These are phyloP conservation scores for Vigna hirtella DNA, from an alignment of 306 rosid species.

Conservation along the genomic window DNA sequence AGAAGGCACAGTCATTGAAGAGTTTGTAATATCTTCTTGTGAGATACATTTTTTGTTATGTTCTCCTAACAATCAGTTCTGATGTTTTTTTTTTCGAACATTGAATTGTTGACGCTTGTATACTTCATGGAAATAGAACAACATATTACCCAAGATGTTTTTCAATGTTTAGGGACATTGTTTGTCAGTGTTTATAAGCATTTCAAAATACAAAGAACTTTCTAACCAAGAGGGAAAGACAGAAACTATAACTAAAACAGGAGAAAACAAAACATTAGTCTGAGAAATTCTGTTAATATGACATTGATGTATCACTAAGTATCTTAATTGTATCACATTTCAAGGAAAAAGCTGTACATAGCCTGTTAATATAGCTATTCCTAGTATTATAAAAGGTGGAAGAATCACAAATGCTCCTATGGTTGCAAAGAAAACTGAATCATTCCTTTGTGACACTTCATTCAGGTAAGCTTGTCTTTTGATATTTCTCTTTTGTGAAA, in stretches of 20 bases:
- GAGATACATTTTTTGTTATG: slow-evolving; percentile 6
- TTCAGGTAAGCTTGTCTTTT: slow-evolving; percentile 80
- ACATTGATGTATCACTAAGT: background rate
- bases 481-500: slow-evolving; percentile 92
- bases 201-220: background rate
- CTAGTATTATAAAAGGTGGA: slow-evolving; percentile 89
- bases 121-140: slow-evolving; percentile 9
- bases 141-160: slow-evolving; percentile 1
- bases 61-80: slow-evolving; percentile 8
- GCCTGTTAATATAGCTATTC: slow-evolving; percentile 85
- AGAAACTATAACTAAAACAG: background rate
- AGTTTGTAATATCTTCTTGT: background rate
- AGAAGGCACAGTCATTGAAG: background rate
- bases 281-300: slow-evolving; percentile 22
- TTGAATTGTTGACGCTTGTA: background rate
- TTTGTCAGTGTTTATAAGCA: background rate
- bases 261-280: slow-evolving; percentile 20
- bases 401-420: slow-evolving; percentile 91
- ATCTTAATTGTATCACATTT: slow-evolving; percentile 31
- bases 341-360: slow-evolving; percentile 95
- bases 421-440: slow-evolving; percentile 86
- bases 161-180: background rate
- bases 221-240: slow-evolving; percentile 9
- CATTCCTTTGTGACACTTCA: slow-evolving; percentile 92
- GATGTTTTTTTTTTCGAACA: background rate